Evolutionary conservation across 1,284 basidiomycete species (phyloP), one percentile per base, ranked within the genome.

Genomic region (Lignosus rhinocerotis): DNA sequence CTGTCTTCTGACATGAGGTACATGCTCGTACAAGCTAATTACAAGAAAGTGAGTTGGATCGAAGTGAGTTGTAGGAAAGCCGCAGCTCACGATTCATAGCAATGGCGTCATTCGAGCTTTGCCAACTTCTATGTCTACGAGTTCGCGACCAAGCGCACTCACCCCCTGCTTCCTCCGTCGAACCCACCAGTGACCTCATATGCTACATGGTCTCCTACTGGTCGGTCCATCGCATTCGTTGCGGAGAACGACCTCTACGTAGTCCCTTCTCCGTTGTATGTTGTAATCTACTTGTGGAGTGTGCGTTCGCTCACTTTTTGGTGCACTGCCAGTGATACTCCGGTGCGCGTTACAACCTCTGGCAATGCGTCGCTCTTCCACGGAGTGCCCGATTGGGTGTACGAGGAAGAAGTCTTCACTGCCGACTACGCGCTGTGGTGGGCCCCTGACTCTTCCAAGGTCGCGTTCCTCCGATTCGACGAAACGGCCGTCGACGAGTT

Each of bases 371-470:
- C 91, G 0, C 79, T 95, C 32, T 98, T 98, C 80, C 90, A 98
- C 68, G 96, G 95, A 6, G 90, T 98, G 0, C 93, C 94, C 0
- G 94, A 97, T 73, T 98, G 96, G 93, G 94, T 96, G 6, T 97
- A 97, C 72, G 95, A 98, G 73, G 95, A 98, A 73, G 95, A 98
- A 71, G 84, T 98, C 25, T 92, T 94, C 64, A 76, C 80, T 5
- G 70, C 76, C 36, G 86, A 94, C 67, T 87, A 75, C 51, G 88
- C 94, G 0, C 78, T 96, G 7, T 98, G 94, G 94, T 98, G 93
- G 89, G 90, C 90, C 31, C 95, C 95, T 0, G 85, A 92, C 65
- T 88, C 90, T 0, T 76, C 81, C 10, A 90, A 89, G 62, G 66
- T 98, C 38, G 93, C 94, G 0, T 99, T 89, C 76, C 84, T 98